A percentile compares a stretch with the other conserved stretches of the same genome.
Evolutionary conservation across 176 grass and related monocot species (phyloP).

Genomic region (Pharus latifolius): DNA sequence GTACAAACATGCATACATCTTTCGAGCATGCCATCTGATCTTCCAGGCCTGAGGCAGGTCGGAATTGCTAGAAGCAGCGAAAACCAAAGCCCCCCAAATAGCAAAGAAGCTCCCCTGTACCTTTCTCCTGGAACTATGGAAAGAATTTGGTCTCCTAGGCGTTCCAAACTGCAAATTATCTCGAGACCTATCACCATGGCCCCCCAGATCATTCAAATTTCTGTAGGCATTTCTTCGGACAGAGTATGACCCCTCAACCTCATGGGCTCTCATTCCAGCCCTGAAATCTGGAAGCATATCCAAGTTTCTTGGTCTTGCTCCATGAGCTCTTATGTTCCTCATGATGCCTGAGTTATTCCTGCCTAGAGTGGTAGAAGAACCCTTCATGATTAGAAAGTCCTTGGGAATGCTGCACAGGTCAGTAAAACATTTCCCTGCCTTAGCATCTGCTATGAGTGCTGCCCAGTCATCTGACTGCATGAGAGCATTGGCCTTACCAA

Average conservation of each 20-base stretch:
- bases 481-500: constrained; percentile 96
- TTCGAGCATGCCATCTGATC: too few species aligned
- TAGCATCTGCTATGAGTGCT: constrained; percentile 76
- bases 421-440: constrained; percentile 79
- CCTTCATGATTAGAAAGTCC: constrained; percentile 55
- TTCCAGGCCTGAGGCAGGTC: too few species aligned
- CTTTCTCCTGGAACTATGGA: constrained; percentile 53
- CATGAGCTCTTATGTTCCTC: constrained; percentile 59
- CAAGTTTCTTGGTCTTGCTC: constrained; percentile 38
- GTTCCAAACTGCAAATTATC: constrained; percentile 43
- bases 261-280: constrained; percentile 43
- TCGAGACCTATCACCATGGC: constrained; percentile 36
- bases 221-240: constrained; percentile 64
- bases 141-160: constrained; percentile 56
- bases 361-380: constrained; percentile 39
- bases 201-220: constrained; percentile 66
- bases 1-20: too few species aligned
- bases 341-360: constrained; percentile 47
- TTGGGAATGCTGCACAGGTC: constrained; percentile 85
- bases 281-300: constrained; percentile 62
- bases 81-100: constrained; percentile 9
- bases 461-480: constrained; percentile 95
- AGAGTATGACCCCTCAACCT: constrained; percentile 49
- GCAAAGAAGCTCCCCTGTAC: constrained; percentile 14
- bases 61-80: too few species aligned